Base-by-base conservation (phyloP, 495 filamentous ascomycete genomes). In the Chaetomium fimeti region DNA sequence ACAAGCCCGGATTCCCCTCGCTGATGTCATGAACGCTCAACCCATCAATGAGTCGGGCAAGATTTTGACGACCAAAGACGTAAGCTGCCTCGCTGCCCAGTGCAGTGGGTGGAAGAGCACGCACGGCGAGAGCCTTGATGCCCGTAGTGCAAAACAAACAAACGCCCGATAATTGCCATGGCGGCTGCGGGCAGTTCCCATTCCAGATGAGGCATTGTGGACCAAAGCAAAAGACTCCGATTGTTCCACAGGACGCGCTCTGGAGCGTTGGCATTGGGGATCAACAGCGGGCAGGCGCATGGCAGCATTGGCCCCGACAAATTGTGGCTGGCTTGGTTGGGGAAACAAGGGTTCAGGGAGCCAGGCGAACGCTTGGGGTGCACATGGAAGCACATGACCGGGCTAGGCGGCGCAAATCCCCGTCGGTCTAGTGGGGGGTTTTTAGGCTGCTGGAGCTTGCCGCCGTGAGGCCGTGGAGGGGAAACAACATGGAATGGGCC, bases 11-110 rank as follows among this genome's bases (percentile, higher is more conserved):
- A 32, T 57, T 58, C 64, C 66, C 63, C 57, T 57, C 67, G 52
- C 70, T 68, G 70, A 72, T 68, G 70, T 72, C 70, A 72, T 69
- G 70, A 29, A 56, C 57, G 53, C 49, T 18, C 20, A 51, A 29
- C n/a, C 18, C 20, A 4, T 42, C 32, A 51, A 51, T 36, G 32
- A 36, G 32, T 36, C 32, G 32, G 32, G 12, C 13, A 24, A 54
- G 38, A 27, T 24, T 2, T 1, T 9, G 5, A 49, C 3, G 24
- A 25, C 20, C 3, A 49, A 47, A 9, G 43, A 2, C 4, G 40
- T 12, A 22, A 22, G 43, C 5, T 1, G 43, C n/a, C n/a, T n/a
- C n/a, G n/a, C n/a, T n/a, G n/a, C n/a, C n/a, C n/a, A n/a, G 43
- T 47, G 40, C 32, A 43, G 40, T 13, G 15, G 12, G 32, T 36